Conservation (phyloP, 306 rosid genomes). For the Citrullus mucosospermus region DNA sequence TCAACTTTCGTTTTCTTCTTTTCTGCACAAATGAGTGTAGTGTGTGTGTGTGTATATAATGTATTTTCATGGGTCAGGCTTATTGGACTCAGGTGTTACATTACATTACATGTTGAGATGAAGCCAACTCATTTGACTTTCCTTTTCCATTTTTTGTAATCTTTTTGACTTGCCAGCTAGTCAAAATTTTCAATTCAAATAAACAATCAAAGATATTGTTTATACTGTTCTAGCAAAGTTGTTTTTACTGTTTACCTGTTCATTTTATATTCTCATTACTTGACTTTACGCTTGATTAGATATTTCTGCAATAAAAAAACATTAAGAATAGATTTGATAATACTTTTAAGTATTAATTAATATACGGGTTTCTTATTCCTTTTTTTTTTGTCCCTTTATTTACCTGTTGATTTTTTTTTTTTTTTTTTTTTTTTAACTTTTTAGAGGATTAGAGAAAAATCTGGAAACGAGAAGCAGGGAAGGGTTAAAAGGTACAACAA, state of each 20-base stretch:
- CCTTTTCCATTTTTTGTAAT: not conserved
- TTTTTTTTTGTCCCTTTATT: not conserved
- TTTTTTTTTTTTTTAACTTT: not conserved
- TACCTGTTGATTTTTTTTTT: not conserved
- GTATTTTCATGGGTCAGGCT: not conserved
- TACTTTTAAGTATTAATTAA: not conserved
- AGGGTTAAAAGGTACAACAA: constrained; percentile 4
- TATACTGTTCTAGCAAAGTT: not conserved
- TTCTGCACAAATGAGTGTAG: not conserved
- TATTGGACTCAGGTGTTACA: constrained; percentile 6
- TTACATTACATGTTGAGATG: not conserved
- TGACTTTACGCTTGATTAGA: not conserved
- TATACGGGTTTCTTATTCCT: not conserved
- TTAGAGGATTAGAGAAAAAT: too few species aligned
- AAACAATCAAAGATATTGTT: not conserved
- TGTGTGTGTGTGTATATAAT: not conserved
- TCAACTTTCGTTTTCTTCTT: constrained; percentile 1
- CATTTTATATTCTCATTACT: not conserved
- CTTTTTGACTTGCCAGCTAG: constrained; percentile 1
- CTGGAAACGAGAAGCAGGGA: not conserved
- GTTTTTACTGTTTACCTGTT: not conserved
- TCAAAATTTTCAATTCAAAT: constrained; percentile 1
- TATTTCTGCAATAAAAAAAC: not conserved
- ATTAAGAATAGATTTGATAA: not conserved
- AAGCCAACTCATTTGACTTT: not conserved